These are phyloP conservation scores for Ustilaginoidea virens DNA, from an alignment of 2,329 filamentous ascomycete genomes.

Conservation along the genomic window DNA sequence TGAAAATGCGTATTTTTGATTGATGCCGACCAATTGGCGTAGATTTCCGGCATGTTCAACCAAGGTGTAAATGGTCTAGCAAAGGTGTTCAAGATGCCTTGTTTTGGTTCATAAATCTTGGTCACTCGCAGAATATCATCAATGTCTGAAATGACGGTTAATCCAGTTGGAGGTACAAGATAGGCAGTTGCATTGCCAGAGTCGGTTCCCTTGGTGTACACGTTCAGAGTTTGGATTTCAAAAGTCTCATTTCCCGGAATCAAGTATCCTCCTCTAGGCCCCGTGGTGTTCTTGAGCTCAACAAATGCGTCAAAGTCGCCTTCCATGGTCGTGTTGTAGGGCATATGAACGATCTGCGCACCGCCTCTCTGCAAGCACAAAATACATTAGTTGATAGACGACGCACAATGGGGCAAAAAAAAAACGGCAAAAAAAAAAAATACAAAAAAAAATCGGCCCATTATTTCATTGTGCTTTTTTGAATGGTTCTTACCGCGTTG, in stretches of 20 bases:
- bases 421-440: no score
- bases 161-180: slow-evolving; percentile 52
- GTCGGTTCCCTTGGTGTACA: slow-evolving; percentile 47
- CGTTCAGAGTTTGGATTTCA: slow-evolving; percentile 50
- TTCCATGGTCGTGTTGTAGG: slow-evolving; percentile 47
- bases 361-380: slow-evolving; percentile 30
- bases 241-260: slow-evolving; percentile 48
- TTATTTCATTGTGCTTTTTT: background rate
- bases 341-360: slow-evolving; percentile 45
- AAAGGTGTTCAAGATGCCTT: slow-evolving; percentile 65
- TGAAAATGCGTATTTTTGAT: slow-evolving; percentile 61
- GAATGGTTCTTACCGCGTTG: slow-evolving; percentile 19
- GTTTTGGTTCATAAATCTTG: slow-evolving; percentile 61
- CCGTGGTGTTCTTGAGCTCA: slow-evolving; percentile 41
- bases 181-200: slow-evolving; percentile 64
- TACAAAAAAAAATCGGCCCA: no score
- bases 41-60: slow-evolving; percentile 70
- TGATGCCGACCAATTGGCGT: slow-evolving; percentile 56
- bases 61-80: slow-evolving; percentile 54
- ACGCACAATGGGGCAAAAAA: no score
- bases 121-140: slow-evolving; percentile 71
- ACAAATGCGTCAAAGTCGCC: slow-evolving; percentile 65
- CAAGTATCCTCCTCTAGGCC: slow-evolving; percentile 31
- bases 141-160: slow-evolving; percentile 64
- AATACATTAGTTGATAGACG: background rate